Evolutionary conservation across 177 flowering plant species (phyloP).

Genomic region (Vitis hybrid): DNA sequence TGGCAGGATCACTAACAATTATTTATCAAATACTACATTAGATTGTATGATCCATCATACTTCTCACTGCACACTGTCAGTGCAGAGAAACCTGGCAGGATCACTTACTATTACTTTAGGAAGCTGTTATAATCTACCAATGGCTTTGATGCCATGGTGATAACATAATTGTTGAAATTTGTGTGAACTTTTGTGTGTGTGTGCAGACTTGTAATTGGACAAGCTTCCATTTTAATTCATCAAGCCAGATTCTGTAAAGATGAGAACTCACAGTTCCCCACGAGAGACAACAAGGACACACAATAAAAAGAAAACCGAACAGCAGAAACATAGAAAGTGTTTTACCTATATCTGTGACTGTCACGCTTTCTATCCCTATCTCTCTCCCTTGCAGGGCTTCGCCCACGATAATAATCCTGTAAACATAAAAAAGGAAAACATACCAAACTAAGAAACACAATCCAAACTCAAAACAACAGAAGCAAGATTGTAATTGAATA

Average conservation of each 20-base stretch:
- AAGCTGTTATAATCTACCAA: constrained; percentile 45
- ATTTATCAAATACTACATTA: background rate
- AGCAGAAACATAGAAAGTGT: background rate
- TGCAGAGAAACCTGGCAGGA: constrained; percentile 99
- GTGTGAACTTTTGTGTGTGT: background rate
- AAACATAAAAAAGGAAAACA: too few species aligned
- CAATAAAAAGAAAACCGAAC: background rate
- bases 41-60: constrained; percentile 91
- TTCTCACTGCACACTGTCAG: constrained; percentile 99
- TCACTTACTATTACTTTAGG: constrained; percentile 57
- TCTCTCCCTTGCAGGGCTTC: constrained; percentile 89
- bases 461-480: background rate
- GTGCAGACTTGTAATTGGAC: background rate
- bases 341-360: constrained; percentile 82
- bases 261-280: background rate
- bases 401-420: constrained; percentile 78
- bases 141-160: constrained; percentile 52
- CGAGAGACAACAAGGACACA: background rate
- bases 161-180: constrained; percentile 1
- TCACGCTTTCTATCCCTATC: constrained; percentile 90
- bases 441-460: too few species aligned
- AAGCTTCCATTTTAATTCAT: constrained; percentile 35
- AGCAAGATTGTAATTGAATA: background rate
- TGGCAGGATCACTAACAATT: constrained; percentile 24
- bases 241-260: background rate